A percentile compares a stretch with the other conserved stretches of the same genome.
phyloP scores from a whole-genome alignment of 768 basidiomycete species.

The Sistotremastrum niveocremeum region DNA sequence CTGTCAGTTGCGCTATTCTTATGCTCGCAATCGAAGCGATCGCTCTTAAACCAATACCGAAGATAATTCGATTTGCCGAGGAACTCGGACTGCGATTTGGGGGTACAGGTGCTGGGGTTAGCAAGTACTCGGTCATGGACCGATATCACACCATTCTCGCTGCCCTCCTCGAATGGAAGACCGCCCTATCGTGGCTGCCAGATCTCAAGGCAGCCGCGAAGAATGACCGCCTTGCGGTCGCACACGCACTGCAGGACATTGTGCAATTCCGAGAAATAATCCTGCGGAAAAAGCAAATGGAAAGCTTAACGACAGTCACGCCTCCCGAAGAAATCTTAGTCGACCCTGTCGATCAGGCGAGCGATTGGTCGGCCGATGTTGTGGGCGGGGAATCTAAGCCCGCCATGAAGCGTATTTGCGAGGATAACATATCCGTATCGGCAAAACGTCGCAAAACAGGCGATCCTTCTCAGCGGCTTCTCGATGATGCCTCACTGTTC shows the following conservation, averaged over 20 bases:
- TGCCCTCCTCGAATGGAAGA: conserved; percentile 41
- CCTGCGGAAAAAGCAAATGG: conserved; percentile 31
- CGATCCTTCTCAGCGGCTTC: not conserved
- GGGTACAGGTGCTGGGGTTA: conserved; percentile 11
- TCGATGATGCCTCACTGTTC: not conserved
- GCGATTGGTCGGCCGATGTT: not conserved
- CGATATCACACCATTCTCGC: conserved; percentile 59
- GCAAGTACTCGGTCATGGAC: conserved; percentile 44
- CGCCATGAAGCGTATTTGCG: not conserved
- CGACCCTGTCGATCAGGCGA: not conserved
- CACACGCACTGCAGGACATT: conserved; percentile 23
- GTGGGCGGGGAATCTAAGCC: not conserved
- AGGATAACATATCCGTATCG: not conserved
- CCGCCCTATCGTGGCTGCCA: conserved; percentile 60
- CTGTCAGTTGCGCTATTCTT: conserved; percentile 55
- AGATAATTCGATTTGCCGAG: conserved; percentile 43
- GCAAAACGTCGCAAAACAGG: not conserved
- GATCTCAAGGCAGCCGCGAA: conserved; percentile 2
- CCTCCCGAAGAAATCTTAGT: conserved; percentile 26
- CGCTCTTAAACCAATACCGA: conserved; percentile 33
- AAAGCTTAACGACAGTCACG: conserved; percentile 49
- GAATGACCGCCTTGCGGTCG: conserved; percentile 16
- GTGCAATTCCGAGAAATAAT: conserved; percentile 18
- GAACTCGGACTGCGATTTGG: conserved; percentile 39
- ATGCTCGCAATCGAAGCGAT: conserved; percentile 64